phyloP scores from a whole-genome alignment of 371 early-diverging fungal genomes.

The Zychaea mexicana region DNA sequence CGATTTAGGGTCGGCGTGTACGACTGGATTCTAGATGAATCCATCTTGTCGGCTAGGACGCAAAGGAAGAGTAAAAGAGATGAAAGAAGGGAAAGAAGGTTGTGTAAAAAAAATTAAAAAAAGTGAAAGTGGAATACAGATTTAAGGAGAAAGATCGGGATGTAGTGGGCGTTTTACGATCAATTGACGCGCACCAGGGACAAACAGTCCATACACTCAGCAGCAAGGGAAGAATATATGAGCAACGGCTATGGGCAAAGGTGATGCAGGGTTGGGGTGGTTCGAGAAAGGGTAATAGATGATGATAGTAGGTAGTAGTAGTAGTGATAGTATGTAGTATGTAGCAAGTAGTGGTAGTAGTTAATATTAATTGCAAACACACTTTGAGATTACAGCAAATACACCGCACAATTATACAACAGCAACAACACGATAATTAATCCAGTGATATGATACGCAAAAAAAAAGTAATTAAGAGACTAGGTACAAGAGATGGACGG shows the following conservation, averaged over 20 bases:
- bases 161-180: slow-evolving; percentile 1
- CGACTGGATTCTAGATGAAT: slow-evolving; percentile 9
- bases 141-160: slow-evolving; percentile 10
- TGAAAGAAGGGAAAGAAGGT: neutral
- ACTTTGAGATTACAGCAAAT: too few relatives aligned
- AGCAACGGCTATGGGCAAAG: too few relatives aligned
- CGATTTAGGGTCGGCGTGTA: neutral
- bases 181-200: neutral
- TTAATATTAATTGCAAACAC: too few relatives aligned
- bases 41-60: neutral
- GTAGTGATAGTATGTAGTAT: too few relatives aligned
- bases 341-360: too few relatives aligned
- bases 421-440: too few relatives aligned
- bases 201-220: neutral
- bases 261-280: too few relatives aligned
- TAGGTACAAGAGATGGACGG: neutral
- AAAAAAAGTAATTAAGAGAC: neutral
- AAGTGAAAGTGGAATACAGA: slow-evolving; percentile 2
- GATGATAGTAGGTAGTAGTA: too few relatives aligned
- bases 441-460: neutral
- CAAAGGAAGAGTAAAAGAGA: neutral
- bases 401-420: too few relatives aligned
- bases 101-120: neutral
- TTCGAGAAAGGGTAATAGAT: too few relatives aligned
- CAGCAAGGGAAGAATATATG: neutral